Evolutionary conservation across 352 stramenopile species (phyloP).

Genomic region (Pythium pyrilobum): DNA sequence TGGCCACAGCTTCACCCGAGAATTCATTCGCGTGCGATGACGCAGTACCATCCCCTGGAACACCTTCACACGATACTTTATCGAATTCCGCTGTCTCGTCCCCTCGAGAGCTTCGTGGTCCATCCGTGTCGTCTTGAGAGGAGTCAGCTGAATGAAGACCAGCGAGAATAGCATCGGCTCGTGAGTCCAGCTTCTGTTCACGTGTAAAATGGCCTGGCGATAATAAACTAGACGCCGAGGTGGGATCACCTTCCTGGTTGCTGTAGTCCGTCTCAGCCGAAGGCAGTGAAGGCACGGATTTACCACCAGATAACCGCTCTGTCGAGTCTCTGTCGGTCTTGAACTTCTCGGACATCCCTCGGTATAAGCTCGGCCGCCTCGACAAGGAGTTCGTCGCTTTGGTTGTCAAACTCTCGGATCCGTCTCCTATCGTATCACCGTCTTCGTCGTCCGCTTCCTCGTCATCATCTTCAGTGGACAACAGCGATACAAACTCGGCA

Average conservation of each 20-base stretch:
- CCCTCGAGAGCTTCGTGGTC: too few species aligned
- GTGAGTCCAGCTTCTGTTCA: too few species aligned
- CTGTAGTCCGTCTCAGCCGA: not conserved
- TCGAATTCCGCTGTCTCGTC: too few species aligned
- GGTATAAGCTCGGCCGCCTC: constrained; percentile 17
- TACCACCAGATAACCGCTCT: not conserved
- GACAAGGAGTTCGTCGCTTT: constrained; percentile 14
- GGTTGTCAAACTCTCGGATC: not conserved
- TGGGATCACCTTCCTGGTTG: not conserved
- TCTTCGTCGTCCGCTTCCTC: constrained; percentile 7
- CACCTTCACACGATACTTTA: too few species aligned
- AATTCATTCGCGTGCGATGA: too few species aligned
- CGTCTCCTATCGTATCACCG: not conserved
- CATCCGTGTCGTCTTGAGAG: too few species aligned
- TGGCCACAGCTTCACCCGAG: too few species aligned
- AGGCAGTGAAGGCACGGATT: not conserved
- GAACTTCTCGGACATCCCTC: not conserved
- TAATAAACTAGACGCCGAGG: too few species aligned
- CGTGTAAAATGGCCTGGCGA: too few species aligned
- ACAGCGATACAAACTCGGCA: constrained; percentile 51
- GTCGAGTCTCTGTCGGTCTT: not conserved
- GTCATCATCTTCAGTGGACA: constrained; percentile 34
- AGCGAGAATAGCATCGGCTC: too few species aligned
- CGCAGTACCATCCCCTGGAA: too few species aligned
- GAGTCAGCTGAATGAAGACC: too few species aligned